Base-by-base conservation (phyloP, 176 grass and related monocot species). In the Oryza glaberrima region DNA sequence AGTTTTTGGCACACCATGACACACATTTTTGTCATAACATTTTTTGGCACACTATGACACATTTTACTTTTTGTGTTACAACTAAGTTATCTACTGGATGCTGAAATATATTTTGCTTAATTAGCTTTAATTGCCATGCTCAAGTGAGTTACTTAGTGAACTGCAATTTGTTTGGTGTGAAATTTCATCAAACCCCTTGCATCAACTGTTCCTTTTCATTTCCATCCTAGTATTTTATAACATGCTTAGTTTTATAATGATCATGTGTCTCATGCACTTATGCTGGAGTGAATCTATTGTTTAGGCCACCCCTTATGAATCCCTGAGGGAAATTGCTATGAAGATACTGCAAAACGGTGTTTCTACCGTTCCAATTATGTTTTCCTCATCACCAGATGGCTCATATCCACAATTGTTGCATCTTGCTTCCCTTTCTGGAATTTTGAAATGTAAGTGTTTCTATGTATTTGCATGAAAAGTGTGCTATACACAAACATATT, bases 361-460 rank as follows among this genome's bases (percentile, higher is more conserved):
- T 56, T 94, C 97, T 60, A 94, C 90, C 38, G 84, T 99, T 65
- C 97, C 97, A 83, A 45, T 99, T 65, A 90, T 96, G 82, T 81
- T 92, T 86, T 92, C 97, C 58, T 70, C 90, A 38, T 89, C 90
- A 19, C 75, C 91, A 46, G 97, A 99, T 90, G 94, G 96, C 48
- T 94, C 96, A 69, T 96, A 94, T 84, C 96, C 94, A 4, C 96
- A 99, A 75, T 72, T 99, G 40, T 86, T 99, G 86, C 96, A 99
- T 85, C 96, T 99, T 76, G 94, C 94, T 66, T 99, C 96, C 35
- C 96, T 99, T 86, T 99, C 96, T 19, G 94, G 94, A 86, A 92
- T 99, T 83, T 87, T 99, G 80, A 99, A 92, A 92, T 99, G 96
- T 99, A 88, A 87, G 91, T 70, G 48, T 78, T 30, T 9, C n/a